Percentiles rank a stretch among this genome's conserved stretches.
Conservation (phyloP, 768 basidiomycete species). For the Collybia nuda region DNA sequence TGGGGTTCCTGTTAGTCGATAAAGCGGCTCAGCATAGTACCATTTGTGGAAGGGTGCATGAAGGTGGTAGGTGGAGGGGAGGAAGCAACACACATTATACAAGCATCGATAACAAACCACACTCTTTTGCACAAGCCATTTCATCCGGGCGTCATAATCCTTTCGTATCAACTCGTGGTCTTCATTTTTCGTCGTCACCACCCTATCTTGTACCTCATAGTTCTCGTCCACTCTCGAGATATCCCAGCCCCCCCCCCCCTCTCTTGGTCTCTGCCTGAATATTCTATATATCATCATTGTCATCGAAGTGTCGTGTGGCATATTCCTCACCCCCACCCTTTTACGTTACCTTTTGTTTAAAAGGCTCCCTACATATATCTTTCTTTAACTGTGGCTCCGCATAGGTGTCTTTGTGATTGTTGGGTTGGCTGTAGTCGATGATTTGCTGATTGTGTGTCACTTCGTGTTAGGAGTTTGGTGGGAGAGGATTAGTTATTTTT, state of each 20-base stretch:
- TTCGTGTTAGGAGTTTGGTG: slow-evolving; percentile 7
- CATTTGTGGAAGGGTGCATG: neutral
- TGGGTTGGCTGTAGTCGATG: slow-evolving; percentile 3
- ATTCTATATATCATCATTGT: slow-evolving; percentile 15
- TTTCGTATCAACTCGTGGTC: slow-evolving; percentile 3
- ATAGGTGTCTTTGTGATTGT: too few relatives aligned
- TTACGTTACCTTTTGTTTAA: slow-evolving; percentile 18
- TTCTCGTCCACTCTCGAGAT: neutral
- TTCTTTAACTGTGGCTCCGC: slow-evolving; percentile 2
- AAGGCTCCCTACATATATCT: slow-evolving; percentile 16
- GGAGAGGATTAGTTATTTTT: slow-evolving; percentile 4
- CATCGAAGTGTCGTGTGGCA: slow-evolving; percentile 3
- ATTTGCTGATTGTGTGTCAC: slow-evolving; percentile 1
- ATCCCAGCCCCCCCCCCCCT: neutral
- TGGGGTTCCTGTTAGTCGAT: slow-evolving; percentile 34
- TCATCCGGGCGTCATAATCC: slow-evolving; percentile 3
- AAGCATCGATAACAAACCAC: slow-evolving; percentile 8
- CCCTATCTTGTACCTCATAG: slow-evolving; percentile 14
- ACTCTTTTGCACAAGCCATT: slow-evolving; percentile 7
- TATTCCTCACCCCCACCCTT: slow-evolving; percentile 1
- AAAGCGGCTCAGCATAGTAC: slow-evolving; percentile 14
- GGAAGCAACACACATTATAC: slow-evolving; percentile 9
- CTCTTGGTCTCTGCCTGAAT: neutral
- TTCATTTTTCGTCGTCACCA: slow-evolving; percentile 7
- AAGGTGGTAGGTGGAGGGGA: slow-evolving; percentile 3